Base-by-base conservation (phyloP, 495 filamentous ascomycete genomes). In the Tuber melanosporum region DNA sequence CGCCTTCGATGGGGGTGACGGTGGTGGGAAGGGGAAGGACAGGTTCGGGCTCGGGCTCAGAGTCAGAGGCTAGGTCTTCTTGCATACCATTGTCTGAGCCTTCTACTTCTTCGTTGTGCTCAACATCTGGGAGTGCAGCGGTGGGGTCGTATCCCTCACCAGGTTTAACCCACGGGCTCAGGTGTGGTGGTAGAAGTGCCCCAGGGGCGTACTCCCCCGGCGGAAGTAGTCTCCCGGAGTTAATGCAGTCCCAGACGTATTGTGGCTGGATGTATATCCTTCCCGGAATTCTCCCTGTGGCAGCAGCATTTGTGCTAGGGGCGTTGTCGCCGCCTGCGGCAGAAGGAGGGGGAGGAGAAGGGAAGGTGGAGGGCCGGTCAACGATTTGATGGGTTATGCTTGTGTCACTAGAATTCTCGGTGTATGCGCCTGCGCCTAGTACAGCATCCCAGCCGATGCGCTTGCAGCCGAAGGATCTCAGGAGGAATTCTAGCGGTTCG, bases 171-270 rank as follows among this genome's bases (percentile, higher is more conserved):
- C 96, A 99, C 46, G 95, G 95, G 83, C 94, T 98, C 75, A 99
- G 84, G 88, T 99, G 95, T 7, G 95, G 94, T 22, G 95, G 95
- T 46, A 99, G 87, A 76, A 91, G 90, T 20, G 94, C 92, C 32
- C 95, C 96, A 6, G 96, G 94, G 4, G 90, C 93, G 78, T 99
- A 99, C 2, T 95, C 86, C 83, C 97, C 93, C 19, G 94, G 91
- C 52, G 92, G 88, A 78, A 98, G 91, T 52, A 99, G 85, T 84
- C 93, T 92, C 62, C 93, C 93, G 42, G 92, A 90, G 84, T 99
- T 99, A 80, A 98, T 86, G 82, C 92, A 93, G 79, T 99, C 95
- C 95, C 95, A 99, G 20, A 99, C 89, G 94, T 97, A 99, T 83
- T 99, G 95, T 36, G 95, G 95, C 85, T 99, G 95, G 71, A 99